These are phyloP conservation scores for Cercospora zeina DNA, from an alignment of 2,329 filamentous ascomycete species.

Conservation along the genomic window DNA sequence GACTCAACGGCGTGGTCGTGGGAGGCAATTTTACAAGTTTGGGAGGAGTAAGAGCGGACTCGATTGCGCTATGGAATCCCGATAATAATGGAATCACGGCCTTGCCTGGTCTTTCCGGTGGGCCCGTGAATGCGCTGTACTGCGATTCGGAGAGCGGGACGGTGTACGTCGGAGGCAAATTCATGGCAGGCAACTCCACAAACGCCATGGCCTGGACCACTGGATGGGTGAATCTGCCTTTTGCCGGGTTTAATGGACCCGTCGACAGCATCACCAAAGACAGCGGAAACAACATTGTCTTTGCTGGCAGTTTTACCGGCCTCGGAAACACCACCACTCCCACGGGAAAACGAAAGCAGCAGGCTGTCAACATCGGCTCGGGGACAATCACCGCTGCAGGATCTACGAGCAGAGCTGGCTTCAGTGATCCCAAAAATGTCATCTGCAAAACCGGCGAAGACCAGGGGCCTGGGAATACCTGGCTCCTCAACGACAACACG, in stretches of 20 bases:
- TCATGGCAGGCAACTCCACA: conserved; percentile 75
- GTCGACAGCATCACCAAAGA: conserved; percentile 82
- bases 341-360: conserved; percentile 63
- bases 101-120: conserved; percentile 71
- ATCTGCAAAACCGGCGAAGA: conserved; percentile 70
- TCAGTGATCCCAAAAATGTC: conserved; percentile 75
- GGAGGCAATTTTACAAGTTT: conserved; percentile 96
- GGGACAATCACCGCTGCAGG: conserved; percentile 70
- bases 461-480: conserved; percentile 74
- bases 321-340: conserved; percentile 76
- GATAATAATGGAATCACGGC: conserved; percentile 68
- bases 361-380: conserved; percentile 80
- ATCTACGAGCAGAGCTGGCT: conserved; percentile 62
- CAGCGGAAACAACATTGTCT: conserved; percentile 80
- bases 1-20: conserved; percentile 72
- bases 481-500: conserved; percentile 73
- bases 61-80: conserved; percentile 78
- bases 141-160: conserved; percentile 75
- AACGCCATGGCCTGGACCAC: conserved; percentile 85
- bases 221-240: conserved; percentile 78
- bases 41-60: conserved; percentile 70
- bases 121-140: conserved; percentile 76
- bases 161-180: conserved; percentile 91
- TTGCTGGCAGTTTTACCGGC: conserved; percentile 86
- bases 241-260: conserved; percentile 91